A percentile compares a stretch with the other conserved stretches of the same genome.
Conservation (phyloP, 768 basidiomycete species). For the Mycena crocata region DNA sequence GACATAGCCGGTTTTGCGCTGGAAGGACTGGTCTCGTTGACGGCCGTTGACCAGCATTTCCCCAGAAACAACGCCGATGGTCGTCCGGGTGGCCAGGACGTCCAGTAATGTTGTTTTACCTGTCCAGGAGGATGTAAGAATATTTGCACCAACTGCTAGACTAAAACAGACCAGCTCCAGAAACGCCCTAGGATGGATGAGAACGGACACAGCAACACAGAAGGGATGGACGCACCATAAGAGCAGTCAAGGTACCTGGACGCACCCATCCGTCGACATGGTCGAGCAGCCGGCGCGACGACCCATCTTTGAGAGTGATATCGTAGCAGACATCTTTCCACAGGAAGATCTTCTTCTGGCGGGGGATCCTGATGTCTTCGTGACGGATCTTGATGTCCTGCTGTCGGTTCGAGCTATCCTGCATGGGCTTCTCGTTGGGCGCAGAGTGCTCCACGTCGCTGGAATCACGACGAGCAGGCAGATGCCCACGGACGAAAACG, state of each 20-base stretch:
- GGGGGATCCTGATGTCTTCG: conserved; percentile 45
- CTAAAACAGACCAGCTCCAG: conserved; percentile 40
- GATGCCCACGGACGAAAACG: conserved; percentile 41
- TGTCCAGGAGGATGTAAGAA: neutral
- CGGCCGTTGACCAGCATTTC: conserved; percentile 68
- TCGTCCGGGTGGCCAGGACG: conserved; percentile 63
- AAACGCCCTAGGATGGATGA: no score
- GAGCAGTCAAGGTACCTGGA: conserved; percentile 82
- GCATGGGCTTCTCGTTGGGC: no score
- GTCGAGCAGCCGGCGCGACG: conserved; percentile 64
- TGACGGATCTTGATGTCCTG: conserved; percentile 43
- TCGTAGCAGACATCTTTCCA: conserved; percentile 81
- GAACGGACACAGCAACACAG: conserved; percentile 43
- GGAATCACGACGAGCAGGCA: no score
- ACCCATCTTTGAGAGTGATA: conserved; percentile 62
- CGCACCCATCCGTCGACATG: conserved; percentile 85
- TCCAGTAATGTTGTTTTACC: conserved; percentile 67
- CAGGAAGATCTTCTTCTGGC: conserved; percentile 74
- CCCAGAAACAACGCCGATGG: conserved; percentile 60
- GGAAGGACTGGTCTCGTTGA: conserved; percentile 64
- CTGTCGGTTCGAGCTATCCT: neutral
- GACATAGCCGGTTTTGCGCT: conserved; percentile 82
- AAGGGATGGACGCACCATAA: conserved; percentile 75
- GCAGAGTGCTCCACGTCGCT: no score
- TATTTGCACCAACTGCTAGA: neutral